Conservation (phyloP, 768 basidiomycete species). For the Phallus indusiatus region DNA sequence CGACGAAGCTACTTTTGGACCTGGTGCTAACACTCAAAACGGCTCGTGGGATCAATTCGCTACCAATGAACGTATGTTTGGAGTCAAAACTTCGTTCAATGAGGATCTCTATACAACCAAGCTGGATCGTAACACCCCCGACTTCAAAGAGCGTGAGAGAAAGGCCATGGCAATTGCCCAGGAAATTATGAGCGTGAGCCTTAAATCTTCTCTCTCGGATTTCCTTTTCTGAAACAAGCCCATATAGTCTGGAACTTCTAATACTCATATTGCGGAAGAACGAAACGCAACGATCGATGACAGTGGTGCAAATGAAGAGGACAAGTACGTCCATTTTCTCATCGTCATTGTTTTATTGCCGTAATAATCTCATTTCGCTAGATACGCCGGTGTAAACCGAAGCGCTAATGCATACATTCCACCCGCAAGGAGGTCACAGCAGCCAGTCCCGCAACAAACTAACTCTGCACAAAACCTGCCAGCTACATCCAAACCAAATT, state of each 20-base stretch:
- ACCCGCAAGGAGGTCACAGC: conserved; percentile 57
- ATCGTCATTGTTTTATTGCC: background rate
- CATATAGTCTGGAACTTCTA: conserved; percentile 49
- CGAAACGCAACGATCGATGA: conserved; percentile 57
- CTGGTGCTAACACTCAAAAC: conserved; percentile 31
- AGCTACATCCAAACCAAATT: background rate
- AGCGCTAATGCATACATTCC: conserved; percentile 88
- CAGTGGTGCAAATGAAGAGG: conserved; percentile 82
- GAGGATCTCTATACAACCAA: conserved; percentile 94
- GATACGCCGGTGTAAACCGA: conserved; percentile 89
- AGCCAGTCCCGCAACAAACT: conserved; percentile 16
- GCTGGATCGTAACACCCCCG: conserved; percentile 73
- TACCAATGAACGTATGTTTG: conserved; percentile 87
- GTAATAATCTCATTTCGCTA: conserved; percentile 23
- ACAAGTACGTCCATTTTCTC: conserved; percentile 55
- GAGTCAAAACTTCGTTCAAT: conserved; percentile 83
- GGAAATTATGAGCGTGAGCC: conserved; percentile 77
- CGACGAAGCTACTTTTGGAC: conserved; percentile 67
- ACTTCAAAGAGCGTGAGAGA: conserved; percentile 82
- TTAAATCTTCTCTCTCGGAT: conserved; percentile 9
- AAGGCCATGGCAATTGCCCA: conserved; percentile 82
- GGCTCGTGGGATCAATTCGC: conserved; percentile 86
- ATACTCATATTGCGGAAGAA: conserved; percentile 88
- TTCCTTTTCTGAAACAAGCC: background rate
- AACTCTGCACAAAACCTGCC: conserved; percentile 20